phyloP scores from a whole-genome alignment of 805 yeast genomes.

The Metschnikowia cubensis region DNA sequence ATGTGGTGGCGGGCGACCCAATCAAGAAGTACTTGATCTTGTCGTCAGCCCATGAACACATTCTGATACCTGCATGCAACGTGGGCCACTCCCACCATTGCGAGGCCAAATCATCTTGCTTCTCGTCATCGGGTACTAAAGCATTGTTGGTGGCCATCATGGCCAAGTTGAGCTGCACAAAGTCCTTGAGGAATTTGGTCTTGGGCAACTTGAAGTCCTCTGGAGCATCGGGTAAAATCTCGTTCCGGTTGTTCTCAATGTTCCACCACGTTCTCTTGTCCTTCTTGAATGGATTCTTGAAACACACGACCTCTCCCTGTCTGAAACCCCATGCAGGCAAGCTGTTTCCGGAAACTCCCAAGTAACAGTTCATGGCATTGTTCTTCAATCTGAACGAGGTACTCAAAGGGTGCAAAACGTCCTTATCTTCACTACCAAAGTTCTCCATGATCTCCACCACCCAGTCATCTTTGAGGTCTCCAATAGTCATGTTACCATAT shows the following conservation, averaged over 20 bases:
- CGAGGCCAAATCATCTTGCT: conserved; percentile 67
- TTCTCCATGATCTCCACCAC: conserved; percentile 64
- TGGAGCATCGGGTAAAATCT: conserved; percentile 54
- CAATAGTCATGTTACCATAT: conserved; percentile 61
- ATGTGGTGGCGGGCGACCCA: conserved; percentile 65
- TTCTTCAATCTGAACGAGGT: conserved; percentile 76
- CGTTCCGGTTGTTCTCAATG: conserved; percentile 66
- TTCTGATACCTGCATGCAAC: conserved; percentile 62
- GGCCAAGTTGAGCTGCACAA: conserved; percentile 69
- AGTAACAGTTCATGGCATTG: conserved; percentile 69
- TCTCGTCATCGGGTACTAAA: conserved; percentile 71
- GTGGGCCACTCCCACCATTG: conserved; percentile 85
- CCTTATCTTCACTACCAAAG: conserved; percentile 48
- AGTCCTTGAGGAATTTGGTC: conserved; percentile 59
- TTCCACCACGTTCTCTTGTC: conserved; percentile 91
- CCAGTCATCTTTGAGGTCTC: conserved; percentile 79
- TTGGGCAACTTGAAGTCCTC: conserved; percentile 60
- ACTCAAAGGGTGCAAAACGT: conserved; percentile 71
- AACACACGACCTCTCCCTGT: conserved; percentile 93
- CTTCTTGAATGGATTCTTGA: conserved; percentile 58
- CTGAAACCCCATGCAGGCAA: conserved; percentile 98
- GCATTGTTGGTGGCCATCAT: conserved; percentile 89
- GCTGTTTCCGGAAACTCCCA: conserved; percentile 74
- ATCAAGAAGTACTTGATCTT: conserved; percentile 59
- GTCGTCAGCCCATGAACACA: conserved; percentile 66